Base-by-base conservation (phyloP, 2,329 filamentous ascomycete species). In the Colletotrichum camelliae region DNA sequence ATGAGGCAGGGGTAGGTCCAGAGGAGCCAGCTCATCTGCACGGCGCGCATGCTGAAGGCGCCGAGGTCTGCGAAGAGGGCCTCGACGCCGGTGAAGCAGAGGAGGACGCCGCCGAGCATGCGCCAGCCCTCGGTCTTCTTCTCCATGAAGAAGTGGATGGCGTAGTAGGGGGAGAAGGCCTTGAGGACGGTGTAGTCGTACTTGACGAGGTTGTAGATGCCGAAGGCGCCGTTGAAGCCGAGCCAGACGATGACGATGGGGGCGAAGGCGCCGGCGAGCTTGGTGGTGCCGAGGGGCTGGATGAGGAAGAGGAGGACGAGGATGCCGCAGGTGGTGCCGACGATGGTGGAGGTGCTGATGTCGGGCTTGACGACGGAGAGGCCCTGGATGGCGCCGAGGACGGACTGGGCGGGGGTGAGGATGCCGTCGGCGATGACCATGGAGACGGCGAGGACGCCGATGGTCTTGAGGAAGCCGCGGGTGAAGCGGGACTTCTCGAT, bases 21-120 rank as follows among this genome's bases (percentile, higher is more conserved):
- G 67, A 88, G 87, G 5, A 95, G 85, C 94, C 94, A 96, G 58
- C 90, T 93, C 18, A 96, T 87, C 81, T 95, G 94, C 67, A 96
- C 92, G 1, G 94, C 93, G 57, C 89, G 86, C 79, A 90, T 88
- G 82, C 90, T 91, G 82, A 96, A 96, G 27, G 94, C 94, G 39
- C 94, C 94, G 8, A 96, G 87, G 79, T 96, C 94, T 5, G 94
- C 94, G 80, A 95, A 96, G 1, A 96, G 87, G 2, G 94, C 93
- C 81, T 96, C 94, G n/a, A 94, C 93, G 21, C 93, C 94, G 3
- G 94, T 96, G 80, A 96, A 96, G 4, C 92, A 90, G 12, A 96
- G 89, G 3, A 96, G 83, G 24, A 96, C 90, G 6, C 94, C 94
- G n/a, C 92, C 93, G 2, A 95, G 87, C 74, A 89, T 90, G 74